Evolutionary conservation across 495 filamentous ascomycete genomes (phyloP), one percentile per base, ranked within the genome.

Genomic region (Penicillium bialowiezense): DNA sequence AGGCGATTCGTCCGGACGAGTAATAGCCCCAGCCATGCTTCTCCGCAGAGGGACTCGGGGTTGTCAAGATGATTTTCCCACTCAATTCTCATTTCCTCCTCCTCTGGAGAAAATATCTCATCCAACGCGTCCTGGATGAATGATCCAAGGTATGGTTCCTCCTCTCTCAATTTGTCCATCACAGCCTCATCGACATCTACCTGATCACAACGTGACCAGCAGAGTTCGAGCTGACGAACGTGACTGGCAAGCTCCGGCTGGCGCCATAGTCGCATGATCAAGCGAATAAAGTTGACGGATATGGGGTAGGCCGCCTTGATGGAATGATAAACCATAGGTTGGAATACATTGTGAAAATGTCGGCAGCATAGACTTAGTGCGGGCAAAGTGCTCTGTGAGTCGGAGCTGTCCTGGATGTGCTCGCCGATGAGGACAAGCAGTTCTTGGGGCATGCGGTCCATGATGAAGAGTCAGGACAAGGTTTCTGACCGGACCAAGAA

Each of bases 381-480:
- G 12, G 5, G 10, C 10, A 32, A 3, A 10, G 29, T 32, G 7
- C 5, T 7, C 10, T 32, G 29, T 3, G 29, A 10, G 29, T 10
- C 5, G 5, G 3, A 12, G 12, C 10, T 12, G 5, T 32, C 5
- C 29, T 32, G 29, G 5, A 12, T 32, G 12, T 32, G 29, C 29
- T 12, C 12, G 5, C 29, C 29, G 12, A 32, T 32, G 5, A 12
- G 3, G 12, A 32, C 5, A 32, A 32, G 29, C 29, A 32, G 3
- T 32, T 32, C 29, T 3, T 5, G 5, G 7, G 29, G 53, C 42
- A 40, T 15, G 2, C 55, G 51, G 35, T 57, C 41, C 17, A 40
- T 37, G 35, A 46, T 24, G 23, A 26, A 26, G n/a, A n/a, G n/a
- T n/a, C n/a, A n/a, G n/a, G n/a, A n/a, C n/a, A n/a, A n/a, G n/a